These are phyloP conservation scores for Peterozyma xylosa DNA, from an alignment of 805 yeast genomes.

Conservation along the genomic window DNA sequence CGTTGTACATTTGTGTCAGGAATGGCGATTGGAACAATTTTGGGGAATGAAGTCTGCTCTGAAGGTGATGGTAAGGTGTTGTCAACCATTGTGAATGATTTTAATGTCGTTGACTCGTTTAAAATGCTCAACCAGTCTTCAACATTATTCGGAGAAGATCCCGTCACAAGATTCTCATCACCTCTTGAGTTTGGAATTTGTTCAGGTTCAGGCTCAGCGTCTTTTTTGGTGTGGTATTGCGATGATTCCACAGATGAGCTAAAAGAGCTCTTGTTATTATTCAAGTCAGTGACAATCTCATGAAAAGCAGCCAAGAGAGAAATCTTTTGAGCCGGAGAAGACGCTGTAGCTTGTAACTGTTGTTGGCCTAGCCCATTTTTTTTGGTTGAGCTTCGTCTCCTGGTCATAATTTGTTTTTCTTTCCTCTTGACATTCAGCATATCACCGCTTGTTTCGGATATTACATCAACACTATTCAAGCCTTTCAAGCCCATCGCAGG, in stretches of 20 bases:
- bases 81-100: conserved; percentile 5
- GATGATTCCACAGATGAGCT: neutral
- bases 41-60: conserved; percentile 8
- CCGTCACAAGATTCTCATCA: neutral
- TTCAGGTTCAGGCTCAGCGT: neutral
- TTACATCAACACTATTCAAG: conserved; percentile 2
- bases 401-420: neutral
- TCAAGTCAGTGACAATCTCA: conserved; percentile 23
- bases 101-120: conserved; percentile 9
- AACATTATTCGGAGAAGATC: conserved; percentile 10
- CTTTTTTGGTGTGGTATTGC: neutral
- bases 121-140: conserved; percentile 17
- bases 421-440: neutral
- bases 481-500: neutral
- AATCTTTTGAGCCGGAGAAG: conserved; percentile 8
- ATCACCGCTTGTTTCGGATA: conserved; percentile 6
- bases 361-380: conserved; percentile 3
- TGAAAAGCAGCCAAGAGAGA: conserved; percentile 26
- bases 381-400: conserved; percentile 10
- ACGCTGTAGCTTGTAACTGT: neutral
- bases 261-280: conserved; percentile 4
- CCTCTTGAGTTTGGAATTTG: neutral
- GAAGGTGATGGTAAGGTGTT: conserved; percentile 5
- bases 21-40: conserved; percentile 12
- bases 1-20: conserved; percentile 4